phyloP scores from a whole-genome alignment of 306 rosid genomes.

The Ammopiptanthus mongolicus region DNA sequence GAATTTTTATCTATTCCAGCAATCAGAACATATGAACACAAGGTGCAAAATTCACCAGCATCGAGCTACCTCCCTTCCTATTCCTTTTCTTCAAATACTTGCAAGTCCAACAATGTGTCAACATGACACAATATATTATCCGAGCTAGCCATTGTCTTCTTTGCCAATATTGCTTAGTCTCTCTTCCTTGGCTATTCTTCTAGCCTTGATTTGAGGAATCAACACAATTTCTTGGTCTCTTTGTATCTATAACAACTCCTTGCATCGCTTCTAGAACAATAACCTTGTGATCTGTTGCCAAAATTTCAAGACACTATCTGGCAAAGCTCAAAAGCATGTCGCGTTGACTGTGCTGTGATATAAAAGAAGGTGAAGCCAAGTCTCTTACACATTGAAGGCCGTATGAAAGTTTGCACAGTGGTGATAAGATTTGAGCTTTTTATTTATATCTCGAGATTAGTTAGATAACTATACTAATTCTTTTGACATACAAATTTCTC shows the following conservation, averaged over 20 bases:
- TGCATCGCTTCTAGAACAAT: constrained; percentile 28
- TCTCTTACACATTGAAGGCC: too few relatives aligned
- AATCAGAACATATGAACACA: constrained; percentile 38
- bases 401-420: too few relatives aligned
- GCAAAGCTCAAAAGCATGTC: constrained; percentile 13
- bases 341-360: constrained; percentile 24
- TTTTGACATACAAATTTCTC: too few relatives aligned
- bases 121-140: constrained; percentile 26
- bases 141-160: neutral
- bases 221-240: constrained; percentile 19
- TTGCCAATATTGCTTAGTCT: neutral
- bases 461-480: too few relatives aligned
- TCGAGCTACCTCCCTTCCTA: constrained; percentile 15
- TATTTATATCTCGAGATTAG: too few relatives aligned
- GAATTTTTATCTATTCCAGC: constrained; percentile 41
- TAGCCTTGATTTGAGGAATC: constrained; percentile 29
- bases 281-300: constrained; percentile 23
- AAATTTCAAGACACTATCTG: constrained; percentile 26
- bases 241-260: constrained; percentile 16
- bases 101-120: constrained; percentile 37
- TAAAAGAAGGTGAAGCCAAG: too few relatives aligned
- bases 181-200: constrained; percentile 31
- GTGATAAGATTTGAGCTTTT: too few relatives aligned
- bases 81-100: constrained; percentile 21
- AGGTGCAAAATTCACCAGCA: constrained; percentile 27